These are phyloP conservation scores for Hypoxylon lienhwacheense DNA, from an alignment of 495 filamentous ascomycete species.

Conservation along the genomic window DNA sequence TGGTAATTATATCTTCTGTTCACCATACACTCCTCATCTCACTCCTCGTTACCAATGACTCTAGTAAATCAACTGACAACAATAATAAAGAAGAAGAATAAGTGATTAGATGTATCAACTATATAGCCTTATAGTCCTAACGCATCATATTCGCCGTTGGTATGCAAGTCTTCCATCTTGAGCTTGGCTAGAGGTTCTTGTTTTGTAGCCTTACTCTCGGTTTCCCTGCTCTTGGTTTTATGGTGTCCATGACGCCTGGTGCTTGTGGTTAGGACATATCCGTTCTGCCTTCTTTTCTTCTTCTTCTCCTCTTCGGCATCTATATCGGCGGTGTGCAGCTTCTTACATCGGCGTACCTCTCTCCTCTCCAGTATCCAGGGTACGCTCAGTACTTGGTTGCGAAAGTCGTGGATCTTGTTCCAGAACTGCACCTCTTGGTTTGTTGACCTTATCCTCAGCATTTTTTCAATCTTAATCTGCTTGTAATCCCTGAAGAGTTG, in stretches of 20 bases:
- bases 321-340: slow-evolving; percentile 46
- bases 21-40: no score
- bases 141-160: slow-evolving; percentile 26
- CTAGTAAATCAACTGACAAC: neutral
- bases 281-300: slow-evolving; percentile 40
- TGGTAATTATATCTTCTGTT: no score
- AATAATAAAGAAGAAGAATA: neutral
- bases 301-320: slow-evolving; percentile 43
- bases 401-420: slow-evolving; percentile 65
- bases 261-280: neutral
- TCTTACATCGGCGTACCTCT: slow-evolving; percentile 58
- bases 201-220: slow-evolving; percentile 10
- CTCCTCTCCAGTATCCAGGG: slow-evolving; percentile 67
- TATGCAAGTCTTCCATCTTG: neutral
- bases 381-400: slow-evolving; percentile 61
- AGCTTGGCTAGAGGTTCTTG: neutral
- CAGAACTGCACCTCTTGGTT: slow-evolving; percentile 78
- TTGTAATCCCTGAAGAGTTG: slow-evolving; percentile 60
- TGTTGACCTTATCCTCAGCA: slow-evolving; percentile 61
- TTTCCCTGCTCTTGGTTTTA: neutral
- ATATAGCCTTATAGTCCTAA: slow-evolving; percentile 28
- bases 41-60: neutral
- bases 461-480: slow-evolving; percentile 72
- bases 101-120: neutral
- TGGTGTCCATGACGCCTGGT: neutral